Percentiles rank a stretch among this genome's conserved stretches.
Conservation (phyloP, 345 rosid species). For the Citrus inodora region DNA sequence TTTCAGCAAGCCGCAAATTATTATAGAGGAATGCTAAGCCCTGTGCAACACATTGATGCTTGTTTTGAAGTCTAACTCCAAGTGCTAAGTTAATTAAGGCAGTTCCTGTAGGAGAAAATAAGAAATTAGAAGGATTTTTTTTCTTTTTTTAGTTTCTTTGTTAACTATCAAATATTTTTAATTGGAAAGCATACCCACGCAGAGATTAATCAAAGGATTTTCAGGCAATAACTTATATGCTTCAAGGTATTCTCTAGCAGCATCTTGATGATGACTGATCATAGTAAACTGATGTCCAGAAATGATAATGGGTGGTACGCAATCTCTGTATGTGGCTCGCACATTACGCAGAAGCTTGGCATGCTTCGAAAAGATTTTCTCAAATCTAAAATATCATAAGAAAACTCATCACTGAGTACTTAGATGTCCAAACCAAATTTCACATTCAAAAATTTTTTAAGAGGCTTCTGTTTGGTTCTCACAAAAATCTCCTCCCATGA, state of each 20-base stretch:
- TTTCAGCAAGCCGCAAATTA: slow-evolving; percentile 16
- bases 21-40: slow-evolving; percentile 33
- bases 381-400: slow-evolving; percentile 27
- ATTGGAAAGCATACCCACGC: neutral
- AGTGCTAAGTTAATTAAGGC: slow-evolving; percentile 50
- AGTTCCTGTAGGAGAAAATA: slow-evolving; percentile 34
- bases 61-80: slow-evolving; percentile 49
- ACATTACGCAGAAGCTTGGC: slow-evolving; percentile 32
- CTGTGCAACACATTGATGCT: slow-evolving; percentile 49
- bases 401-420: neutral
- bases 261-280: slow-evolving; percentile 38
- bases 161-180: neutral
- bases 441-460: no score
- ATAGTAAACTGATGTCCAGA: slow-evolving; percentile 43
- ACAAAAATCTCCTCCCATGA: neutral
- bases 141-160: no score
- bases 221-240: neutral
- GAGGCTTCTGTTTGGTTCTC: neutral
- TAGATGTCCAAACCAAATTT: neutral
- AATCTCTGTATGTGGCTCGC: slow-evolving; percentile 31
- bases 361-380: slow-evolving; percentile 32
- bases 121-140: neutral
- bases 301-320: slow-evolving; percentile 27
- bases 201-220: slow-evolving; percentile 1
- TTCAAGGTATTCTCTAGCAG: slow-evolving; percentile 2